Evolutionary conservation across 306 rosid species (phyloP), one percentile per base, ranked within the genome.

Genomic region (Pterocarpus macrocarpus): DNA sequence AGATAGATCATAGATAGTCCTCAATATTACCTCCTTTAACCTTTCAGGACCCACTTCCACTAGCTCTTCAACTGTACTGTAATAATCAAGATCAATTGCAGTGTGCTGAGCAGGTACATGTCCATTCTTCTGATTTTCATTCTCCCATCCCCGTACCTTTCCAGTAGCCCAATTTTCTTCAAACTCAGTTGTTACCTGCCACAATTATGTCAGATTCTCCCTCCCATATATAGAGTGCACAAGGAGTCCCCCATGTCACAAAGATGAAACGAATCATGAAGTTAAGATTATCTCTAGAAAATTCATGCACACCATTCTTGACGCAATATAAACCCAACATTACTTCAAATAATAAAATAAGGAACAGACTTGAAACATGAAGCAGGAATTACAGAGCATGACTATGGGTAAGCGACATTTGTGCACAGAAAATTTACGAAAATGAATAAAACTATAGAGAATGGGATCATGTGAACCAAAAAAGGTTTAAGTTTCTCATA

Each of bases 31-130:
- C 94, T 95, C 98, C 85, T 93, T 95, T 78, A 95, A 88, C 88
- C 88, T 95, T 86, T 93, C 98, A 59, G 97, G 96, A 57, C 94
- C 99, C 34, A 93, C 87, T 91, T 93, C 97, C 58, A 87, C 69
- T 81, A 95, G 77, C 88, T 93, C 99, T 58, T 95, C 99, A 77
- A 95, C 87, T 33, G 96, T 85, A 89, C 91, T 88, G 81, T 88
- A 93, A 88, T 89, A 95, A 83, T 95, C 94, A 83, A 95, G 99
- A 89, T 93, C 98, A 71, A 95, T 88, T 56, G 88, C 77, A 73
- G 87, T 63, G 69, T 82, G 90, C 81, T 79, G 83, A 66, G 86
- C 82, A 77, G 87, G 77, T 70, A 71, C 83, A 63, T 86, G 87
- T 52, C 91, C 99, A 89, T 88, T 85, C 49, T 88, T 97, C 84